Percentiles rank a stretch among this genome's conserved stretches.
These are phyloP conservation scores for Quercus agrifolia DNA, from an alignment of 306 rosid species.

Conservation along the genomic window DNA sequence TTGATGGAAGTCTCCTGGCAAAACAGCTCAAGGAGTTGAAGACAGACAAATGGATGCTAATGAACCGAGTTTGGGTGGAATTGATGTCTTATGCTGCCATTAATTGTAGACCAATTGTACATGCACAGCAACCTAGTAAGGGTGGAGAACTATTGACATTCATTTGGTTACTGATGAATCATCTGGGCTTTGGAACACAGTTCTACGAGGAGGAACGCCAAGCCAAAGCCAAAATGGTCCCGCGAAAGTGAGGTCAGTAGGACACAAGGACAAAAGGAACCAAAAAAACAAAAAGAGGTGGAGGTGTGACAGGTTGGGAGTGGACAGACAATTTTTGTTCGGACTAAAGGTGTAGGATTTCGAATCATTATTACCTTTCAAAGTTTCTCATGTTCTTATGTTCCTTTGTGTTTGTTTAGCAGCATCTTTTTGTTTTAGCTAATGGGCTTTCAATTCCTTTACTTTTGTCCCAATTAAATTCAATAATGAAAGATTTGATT, in stretches of 20 bases:
- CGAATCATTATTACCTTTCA: too few species aligned
- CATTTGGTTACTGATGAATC: conserved; percentile 30
- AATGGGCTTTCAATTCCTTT: too few species aligned
- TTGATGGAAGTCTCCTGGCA: conserved; percentile 13
- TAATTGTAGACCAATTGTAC: conserved; percentile 19
- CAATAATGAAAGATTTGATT: too few species aligned
- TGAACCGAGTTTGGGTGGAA: conserved; percentile 31
- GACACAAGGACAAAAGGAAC: too few species aligned
- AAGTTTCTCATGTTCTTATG: too few species aligned
- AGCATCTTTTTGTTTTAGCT: too few species aligned
- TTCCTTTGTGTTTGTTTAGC: too few species aligned
- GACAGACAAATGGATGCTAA: conserved; percentile 2
- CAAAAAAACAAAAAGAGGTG: too few species aligned
- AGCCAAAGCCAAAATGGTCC: conserved; percentile 4
- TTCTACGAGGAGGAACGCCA: conserved; percentile 21
- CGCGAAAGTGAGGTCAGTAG: neutral
- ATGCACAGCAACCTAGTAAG: conserved; percentile 29
- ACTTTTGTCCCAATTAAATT: too few species aligned
- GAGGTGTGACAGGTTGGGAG: too few species aligned
- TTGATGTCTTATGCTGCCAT: conserved; percentile 22
- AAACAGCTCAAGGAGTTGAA: neutral
- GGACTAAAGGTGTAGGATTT: too few species aligned
- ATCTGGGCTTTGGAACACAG: conserved; percentile 32
- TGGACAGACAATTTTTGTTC: too few species aligned
- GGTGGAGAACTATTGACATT: conserved; percentile 33